These are phyloP conservation scores for Gloeostereum incarnatum DNA, from an alignment of 768 basidiomycete species.

Conservation along the genomic window DNA sequence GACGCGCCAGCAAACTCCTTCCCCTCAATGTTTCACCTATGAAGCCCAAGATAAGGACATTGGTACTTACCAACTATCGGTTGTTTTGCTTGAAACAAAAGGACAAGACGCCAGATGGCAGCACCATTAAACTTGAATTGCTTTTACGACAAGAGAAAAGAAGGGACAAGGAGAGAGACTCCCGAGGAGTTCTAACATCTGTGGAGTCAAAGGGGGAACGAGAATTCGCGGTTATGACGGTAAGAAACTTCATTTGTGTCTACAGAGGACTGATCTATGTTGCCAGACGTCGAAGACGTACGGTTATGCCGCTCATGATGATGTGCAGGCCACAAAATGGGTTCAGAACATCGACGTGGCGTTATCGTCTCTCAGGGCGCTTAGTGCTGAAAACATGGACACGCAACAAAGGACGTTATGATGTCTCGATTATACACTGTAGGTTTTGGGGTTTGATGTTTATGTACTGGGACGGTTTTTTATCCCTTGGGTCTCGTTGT, in stretches of 20 bases:
- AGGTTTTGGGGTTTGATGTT: background rate
- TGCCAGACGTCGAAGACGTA: slow-evolving; percentile 36
- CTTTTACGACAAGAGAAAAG: slow-evolving; percentile 31
- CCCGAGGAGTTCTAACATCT: slow-evolving; percentile 30
- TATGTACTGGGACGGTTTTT: background rate
- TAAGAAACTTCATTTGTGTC: slow-evolving; percentile 20
- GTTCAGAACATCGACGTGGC: slow-evolving; percentile 27
- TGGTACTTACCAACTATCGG: slow-evolving; percentile 48
- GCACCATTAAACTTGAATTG: slow-evolving; percentile 45
- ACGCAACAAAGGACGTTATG: no score
- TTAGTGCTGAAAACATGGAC: background rate
- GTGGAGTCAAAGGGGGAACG: slow-evolving; percentile 45
- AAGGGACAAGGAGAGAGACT: slow-evolving; percentile 38
- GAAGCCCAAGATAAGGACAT: slow-evolving; percentile 41
- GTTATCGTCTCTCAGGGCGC: background rate
- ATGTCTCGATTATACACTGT: background rate
- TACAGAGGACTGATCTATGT: background rate
- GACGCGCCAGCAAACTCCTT: slow-evolving; percentile 49
- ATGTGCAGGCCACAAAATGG: slow-evolving; percentile 24
- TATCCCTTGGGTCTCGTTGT: background rate
- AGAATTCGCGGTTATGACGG: slow-evolving; percentile 54
- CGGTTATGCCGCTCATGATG: slow-evolving; percentile 30
- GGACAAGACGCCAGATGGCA: slow-evolving; percentile 20
- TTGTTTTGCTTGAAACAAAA: slow-evolving; percentile 47
- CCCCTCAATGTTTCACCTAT: slow-evolving; percentile 33